A percentile compares a stretch with the other conserved stretches of the same genome.
phyloP scores from a whole-genome alignment of 345 rosid genomes.

The Rhodamnia argentea region DNA sequence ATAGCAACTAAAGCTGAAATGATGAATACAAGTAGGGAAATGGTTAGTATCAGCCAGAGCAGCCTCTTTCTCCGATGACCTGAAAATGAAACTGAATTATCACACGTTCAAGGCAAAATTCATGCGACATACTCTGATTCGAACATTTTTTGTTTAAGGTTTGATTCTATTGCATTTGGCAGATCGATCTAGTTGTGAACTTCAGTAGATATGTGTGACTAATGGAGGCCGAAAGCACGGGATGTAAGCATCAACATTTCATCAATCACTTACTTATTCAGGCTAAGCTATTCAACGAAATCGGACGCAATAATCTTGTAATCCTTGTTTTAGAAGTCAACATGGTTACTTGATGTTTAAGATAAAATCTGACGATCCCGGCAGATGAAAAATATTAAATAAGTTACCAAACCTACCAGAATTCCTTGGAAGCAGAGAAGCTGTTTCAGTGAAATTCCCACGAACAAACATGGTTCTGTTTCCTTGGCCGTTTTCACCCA shows the following conservation, averaged over 20 bases:
- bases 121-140: not conserved
- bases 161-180: not conserved
- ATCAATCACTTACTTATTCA: not conserved
- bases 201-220: not conserved
- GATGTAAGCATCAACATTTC: not conserved
- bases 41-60: not conserved
- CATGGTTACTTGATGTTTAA: not conserved
- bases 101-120: not conserved
- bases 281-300: not conserved
- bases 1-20: not conserved
- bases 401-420: not conserved
- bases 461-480: not conserved
- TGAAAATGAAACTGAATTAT: not conserved
- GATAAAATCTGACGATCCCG: not conserved
- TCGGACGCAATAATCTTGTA: not conserved
- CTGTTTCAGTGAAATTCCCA: not conserved
- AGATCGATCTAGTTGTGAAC: not conserved
- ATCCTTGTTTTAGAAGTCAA: not conserved
- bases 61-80: not conserved
- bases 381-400: not conserved
- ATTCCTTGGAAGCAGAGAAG: not conserved
- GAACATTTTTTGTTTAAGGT: no score
- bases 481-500: not conserved
- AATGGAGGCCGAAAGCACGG: not conserved
- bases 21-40: not conserved